Base-by-base conservation (phyloP, 495 filamentous ascomycete species). In the Aspergillus cristatus region DNA sequence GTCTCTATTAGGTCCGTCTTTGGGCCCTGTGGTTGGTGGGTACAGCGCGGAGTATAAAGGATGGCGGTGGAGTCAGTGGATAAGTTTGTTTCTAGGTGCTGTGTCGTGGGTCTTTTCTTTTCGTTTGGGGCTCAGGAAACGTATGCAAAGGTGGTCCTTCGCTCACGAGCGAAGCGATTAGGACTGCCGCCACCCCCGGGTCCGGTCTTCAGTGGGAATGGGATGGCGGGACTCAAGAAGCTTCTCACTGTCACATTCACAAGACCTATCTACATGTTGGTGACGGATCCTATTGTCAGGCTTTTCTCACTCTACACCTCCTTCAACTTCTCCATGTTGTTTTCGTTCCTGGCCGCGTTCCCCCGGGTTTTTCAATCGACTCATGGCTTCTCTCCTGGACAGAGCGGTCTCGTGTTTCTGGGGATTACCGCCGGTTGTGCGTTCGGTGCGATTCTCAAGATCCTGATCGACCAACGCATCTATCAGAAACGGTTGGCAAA, bases 251-350 rank as follows among this genome's bases (percentile, higher is more conserved):
- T 75, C 16, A 73, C 74, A 4, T 53, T 83, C 3, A 17, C 76
- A n/a, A 68, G 78, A 3, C 81, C 81, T 0, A 22, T 81, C 0
- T 53, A 69, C 31, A 84, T 85, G 81, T 59, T 84, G 24, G 24
- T 76, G 11, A 72, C 63, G 0, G 81, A 84, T 47, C 78, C 81
- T 3, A 81, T 84, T 38, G 80, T 84, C 28, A 50, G 61, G 16
- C 70, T 75, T 17, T 61, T 78, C 24, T 75, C 64, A 17, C 51
- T 84, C 8, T 85, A 85, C 50, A 62, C 69, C 1, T 62, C 70
- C 3, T 82, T 78, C 50, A 72, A 73, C 38, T 84, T 82, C 41
- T 69, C 68, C 6, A 71, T 79, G 1, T 66, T 85, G 3, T 84
- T 77, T 45, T 62, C 59, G 15, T 84, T 83, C 62, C 82, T 85